Conservation (phyloP, 2,329 filamentous ascomycete species). For the Claviceps africana region DNA sequence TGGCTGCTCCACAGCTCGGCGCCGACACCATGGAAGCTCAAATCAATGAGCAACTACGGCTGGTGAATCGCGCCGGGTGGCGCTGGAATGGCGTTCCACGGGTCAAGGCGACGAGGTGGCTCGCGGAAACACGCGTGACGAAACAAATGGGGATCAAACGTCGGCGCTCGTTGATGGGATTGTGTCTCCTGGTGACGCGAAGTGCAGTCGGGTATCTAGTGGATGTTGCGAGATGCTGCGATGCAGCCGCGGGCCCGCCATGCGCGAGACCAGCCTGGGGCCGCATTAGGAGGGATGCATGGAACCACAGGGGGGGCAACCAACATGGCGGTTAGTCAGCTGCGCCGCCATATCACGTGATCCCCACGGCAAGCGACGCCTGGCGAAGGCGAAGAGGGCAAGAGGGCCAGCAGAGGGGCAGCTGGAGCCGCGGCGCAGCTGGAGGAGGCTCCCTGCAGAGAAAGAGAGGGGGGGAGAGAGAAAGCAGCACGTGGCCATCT, state of each 20-base stretch:
- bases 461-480: no score
- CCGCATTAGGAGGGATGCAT: background rate
- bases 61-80: background rate
- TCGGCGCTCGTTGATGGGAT: slow-evolving; percentile 7
- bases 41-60: background rate
- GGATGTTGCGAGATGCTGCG: slow-evolving; percentile 5
- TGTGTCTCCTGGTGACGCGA: slow-evolving; percentile 8
- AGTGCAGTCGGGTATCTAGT: slow-evolving; percentile 7
- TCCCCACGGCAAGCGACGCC: no score
- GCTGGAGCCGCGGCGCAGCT: background rate
- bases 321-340: background rate
- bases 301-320: background rate
- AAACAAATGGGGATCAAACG: slow-evolving; percentile 15
- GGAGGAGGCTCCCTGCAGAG: no score
- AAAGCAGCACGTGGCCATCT: no score
- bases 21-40: background rate
- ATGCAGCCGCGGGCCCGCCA: slow-evolving; percentile 1
- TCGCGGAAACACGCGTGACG: slow-evolving; percentile 12
- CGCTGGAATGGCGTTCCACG: slow-evolving; percentile 6
- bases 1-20: background rate
- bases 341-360: background rate
- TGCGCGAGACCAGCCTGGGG: background rate
- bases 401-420: background rate
- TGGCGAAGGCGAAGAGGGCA: no score
- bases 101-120: slow-evolving; percentile 6